Percentiles rank a stretch among this genome's conserved stretches.
phyloP scores from a whole-genome alignment of 1,284 basidiomycete species.

The Calocybe gambosa region DNA sequence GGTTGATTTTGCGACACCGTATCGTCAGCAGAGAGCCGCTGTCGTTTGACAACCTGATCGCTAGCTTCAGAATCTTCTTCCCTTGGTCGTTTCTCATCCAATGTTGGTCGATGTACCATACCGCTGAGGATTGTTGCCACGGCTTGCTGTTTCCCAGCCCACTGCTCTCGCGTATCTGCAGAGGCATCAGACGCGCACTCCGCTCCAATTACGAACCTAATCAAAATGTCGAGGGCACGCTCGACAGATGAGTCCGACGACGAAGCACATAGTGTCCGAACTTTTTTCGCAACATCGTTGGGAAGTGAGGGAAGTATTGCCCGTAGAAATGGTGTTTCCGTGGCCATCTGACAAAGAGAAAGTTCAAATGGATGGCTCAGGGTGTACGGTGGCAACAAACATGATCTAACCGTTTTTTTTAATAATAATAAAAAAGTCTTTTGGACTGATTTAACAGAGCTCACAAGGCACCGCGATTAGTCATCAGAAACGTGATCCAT shows the following conservation, averaged over 20 bases:
- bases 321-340: conserved; percentile 17
- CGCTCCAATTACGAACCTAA: conserved; percentile 22
- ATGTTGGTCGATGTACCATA: conserved; percentile 10
- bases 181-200: conserved; percentile 19
- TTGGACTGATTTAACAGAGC: neutral
- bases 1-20: neutral
- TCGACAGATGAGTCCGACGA: conserved; percentile 14
- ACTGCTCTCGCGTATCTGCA: conserved; percentile 14
- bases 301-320: conserved; percentile 20
- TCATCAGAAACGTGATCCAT: too few species aligned
- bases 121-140: conserved; percentile 13
- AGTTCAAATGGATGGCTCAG: neutral
- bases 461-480: too few species aligned
- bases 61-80: conserved; percentile 11
- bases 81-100: conserved; percentile 15
- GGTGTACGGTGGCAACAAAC: neutral
- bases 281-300: conserved; percentile 17
- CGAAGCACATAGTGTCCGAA: conserved; percentile 18
- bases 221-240: conserved; percentile 20
- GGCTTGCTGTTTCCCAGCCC: conserved; percentile 18
- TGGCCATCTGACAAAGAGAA: conserved; percentile 13
- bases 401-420: too few species aligned
- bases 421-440: too few species aligned
- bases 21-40: conserved; percentile 9
- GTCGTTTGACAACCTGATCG: conserved; percentile 14